Evolutionary conservation across 2,329 filamentous ascomycete species (phyloP).

Genomic region (Exserohilum rostratum): DNA sequence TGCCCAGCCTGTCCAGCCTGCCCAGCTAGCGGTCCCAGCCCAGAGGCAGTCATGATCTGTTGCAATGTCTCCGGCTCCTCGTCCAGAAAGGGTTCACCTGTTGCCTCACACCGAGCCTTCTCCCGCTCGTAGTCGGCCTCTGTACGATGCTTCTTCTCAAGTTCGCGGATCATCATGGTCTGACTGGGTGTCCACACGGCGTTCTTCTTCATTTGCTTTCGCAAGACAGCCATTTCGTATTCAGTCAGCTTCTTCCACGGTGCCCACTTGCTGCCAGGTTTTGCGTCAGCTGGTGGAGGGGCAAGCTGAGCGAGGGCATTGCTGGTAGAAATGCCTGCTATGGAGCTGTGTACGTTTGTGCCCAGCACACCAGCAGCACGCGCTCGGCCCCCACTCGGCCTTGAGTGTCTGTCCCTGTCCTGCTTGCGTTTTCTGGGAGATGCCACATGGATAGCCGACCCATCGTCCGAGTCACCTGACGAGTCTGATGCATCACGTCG

Average conservation of each 20-base stretch:
- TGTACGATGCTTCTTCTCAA: conserved; percentile 70
- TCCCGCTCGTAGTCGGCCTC: conserved; percentile 58
- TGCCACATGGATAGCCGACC: conserved; percentile 28
- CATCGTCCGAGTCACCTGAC: conserved; percentile 26
- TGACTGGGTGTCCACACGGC: conserved; percentile 83
- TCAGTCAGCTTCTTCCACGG: conserved; percentile 70
- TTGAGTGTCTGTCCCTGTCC: conserved; percentile 50
- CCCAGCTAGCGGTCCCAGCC: conserved; percentile 21
- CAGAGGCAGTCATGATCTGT: conserved; percentile 28
- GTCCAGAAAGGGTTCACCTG: conserved; percentile 69
- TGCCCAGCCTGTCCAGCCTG: too few species aligned
- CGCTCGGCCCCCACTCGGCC: conserved; percentile 36
- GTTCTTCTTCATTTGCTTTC: conserved; percentile 92
- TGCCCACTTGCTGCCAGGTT: conserved; percentile 64
- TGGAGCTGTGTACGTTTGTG: conserved; percentile 60
- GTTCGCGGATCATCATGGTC: conserved; percentile 82
- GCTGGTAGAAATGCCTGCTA: conserved; percentile 65
- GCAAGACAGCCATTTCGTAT: conserved; percentile 71
- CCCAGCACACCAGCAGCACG: conserved; percentile 55
- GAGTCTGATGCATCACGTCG: conserved; percentile 19
- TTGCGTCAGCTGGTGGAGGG: conserved; percentile 65
- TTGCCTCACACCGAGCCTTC: conserved; percentile 63
- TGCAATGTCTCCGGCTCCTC: conserved; percentile 50
- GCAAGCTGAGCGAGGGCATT: conserved; percentile 65
- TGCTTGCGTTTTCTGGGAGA: conserved; percentile 35